A percentile compares a stretch with the other conserved stretches of the same genome.
Evolutionary conservation across 2,329 filamentous ascomycete genomes (phyloP).

Genomic region (Fusarium dimerum): DNA sequence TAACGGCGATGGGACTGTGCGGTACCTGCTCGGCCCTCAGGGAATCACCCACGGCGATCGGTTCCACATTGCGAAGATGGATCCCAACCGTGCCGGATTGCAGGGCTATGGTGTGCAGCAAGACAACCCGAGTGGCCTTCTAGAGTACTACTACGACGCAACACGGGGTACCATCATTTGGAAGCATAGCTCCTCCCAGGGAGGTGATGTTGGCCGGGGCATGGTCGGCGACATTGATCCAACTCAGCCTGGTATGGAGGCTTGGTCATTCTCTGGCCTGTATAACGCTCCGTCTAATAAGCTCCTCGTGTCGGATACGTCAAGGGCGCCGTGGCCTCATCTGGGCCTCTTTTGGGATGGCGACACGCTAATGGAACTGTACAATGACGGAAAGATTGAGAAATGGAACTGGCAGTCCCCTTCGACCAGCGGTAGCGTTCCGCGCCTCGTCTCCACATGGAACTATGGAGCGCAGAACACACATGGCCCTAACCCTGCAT

Average conservation of each 20-base stretch:
- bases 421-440: background rate
- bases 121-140: conserved; percentile 12
- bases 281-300: conserved; percentile 18
- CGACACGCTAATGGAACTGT: conserved; percentile 21
- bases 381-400: conserved; percentile 25
- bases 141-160: conserved; percentile 28
- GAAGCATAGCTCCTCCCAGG: conserved; percentile 11
- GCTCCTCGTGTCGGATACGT: conserved; percentile 3
- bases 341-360: conserved; percentile 19
- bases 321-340: conserved; percentile 12
- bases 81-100: conserved; percentile 15
- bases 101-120: conserved; percentile 26
- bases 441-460: background rate
- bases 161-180: conserved; percentile 15
- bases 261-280: conserved; percentile 21
- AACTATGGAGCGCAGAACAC: conserved; percentile 3
- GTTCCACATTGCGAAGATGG: conserved; percentile 26
- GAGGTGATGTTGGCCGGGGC: conserved; percentile 16
- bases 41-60: conserved; percentile 24
- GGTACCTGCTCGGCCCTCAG: conserved; percentile 17
- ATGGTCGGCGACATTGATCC: conserved; percentile 26
- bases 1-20: conserved; percentile 20
- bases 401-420: conserved; percentile 18
- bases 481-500: conserved; percentile 13
- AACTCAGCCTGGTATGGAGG: conserved; percentile 18